These are phyloP conservation scores for Carex littledalei DNA, from an alignment of 176 grass and related monocot species.

Conservation along the genomic window DNA sequence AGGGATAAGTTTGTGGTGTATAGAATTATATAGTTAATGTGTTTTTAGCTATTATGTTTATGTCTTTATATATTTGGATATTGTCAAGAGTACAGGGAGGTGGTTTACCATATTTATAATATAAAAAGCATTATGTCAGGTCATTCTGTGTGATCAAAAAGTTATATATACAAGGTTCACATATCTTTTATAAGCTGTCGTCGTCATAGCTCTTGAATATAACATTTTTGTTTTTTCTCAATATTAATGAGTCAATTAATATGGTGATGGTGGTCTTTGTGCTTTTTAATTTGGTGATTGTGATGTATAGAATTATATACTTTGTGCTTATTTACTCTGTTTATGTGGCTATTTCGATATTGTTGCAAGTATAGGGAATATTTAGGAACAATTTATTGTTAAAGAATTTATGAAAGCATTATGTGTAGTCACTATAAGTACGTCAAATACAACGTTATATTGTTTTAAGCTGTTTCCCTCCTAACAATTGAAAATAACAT, in stretches of 20 bases:
- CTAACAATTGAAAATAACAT: not conserved
- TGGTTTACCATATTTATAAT: not conserved
- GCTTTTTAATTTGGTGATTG: not conserved
- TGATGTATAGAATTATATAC: not conserved
- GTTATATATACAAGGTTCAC: conserved; percentile 8
- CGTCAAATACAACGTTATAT: not conserved
- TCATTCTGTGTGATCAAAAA: not conserved
- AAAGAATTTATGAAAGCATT: not conserved
- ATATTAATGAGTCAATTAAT: conserved; percentile 5
- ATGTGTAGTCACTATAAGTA: not conserved
- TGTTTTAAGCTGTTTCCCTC: not conserved
- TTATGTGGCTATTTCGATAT: not conserved
- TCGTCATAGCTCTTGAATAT: not conserved
- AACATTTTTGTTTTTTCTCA: not conserved
- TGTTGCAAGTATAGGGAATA: not conserved
- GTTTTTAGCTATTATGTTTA: conserved; percentile 45
- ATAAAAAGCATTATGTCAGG: not conserved
- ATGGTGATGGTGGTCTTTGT: conserved; percentile 4
- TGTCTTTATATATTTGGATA: conserved; percentile 25
- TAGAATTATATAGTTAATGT: conserved; percentile 39
- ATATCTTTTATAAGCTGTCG: not conserved
- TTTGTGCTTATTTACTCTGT: not conserved
- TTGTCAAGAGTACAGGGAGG: conserved; percentile 11
- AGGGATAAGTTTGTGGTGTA: conserved; percentile 29
- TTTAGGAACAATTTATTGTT: not conserved